Conservation (phyloP, 352 stramenopile species). For the Phytophthora lateralis region DNA sequence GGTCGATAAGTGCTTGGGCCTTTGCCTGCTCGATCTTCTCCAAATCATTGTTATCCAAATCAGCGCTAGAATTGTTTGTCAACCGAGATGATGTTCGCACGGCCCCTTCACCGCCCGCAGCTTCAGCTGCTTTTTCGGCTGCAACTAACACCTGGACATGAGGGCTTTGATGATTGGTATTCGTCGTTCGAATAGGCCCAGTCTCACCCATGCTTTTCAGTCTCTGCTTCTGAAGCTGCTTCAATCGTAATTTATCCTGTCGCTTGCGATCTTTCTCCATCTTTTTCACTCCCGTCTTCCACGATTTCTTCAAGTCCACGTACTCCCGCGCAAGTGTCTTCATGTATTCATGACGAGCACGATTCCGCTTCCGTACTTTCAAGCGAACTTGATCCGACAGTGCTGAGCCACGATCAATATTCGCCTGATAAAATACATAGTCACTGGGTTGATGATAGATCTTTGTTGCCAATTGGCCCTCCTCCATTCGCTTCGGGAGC, state of each 20-base stretch:
- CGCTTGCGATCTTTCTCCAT: constrained; percentile 89
- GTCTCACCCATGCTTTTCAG: constrained; percentile 31
- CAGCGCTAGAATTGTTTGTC: constrained; percentile 86
- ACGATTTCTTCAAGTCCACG: constrained; percentile 79
- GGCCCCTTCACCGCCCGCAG: constrained; percentile 27
- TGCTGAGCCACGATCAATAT: constrained; percentile 56
- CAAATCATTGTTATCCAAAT: constrained; percentile 76
- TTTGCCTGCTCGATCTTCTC: constrained; percentile 87
- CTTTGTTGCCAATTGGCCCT: constrained; percentile 53
- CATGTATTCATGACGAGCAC: constrained; percentile 65
- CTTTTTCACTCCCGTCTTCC: constrained; percentile 86
- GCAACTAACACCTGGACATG: constrained; percentile 46
- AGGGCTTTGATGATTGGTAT: constrained; percentile 47
- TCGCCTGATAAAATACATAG: constrained; percentile 77
- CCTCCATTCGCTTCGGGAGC: constrained; percentile 59
- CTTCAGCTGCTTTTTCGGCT: constrained; percentile 41
- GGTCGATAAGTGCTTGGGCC: constrained; percentile 71
- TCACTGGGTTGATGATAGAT: constrained; percentile 78
- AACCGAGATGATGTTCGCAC: constrained; percentile 83
- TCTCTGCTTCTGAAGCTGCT: constrained; percentile 67
- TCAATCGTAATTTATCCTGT: constrained; percentile 79
- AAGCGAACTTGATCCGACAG: constrained; percentile 61
- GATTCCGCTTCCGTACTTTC: constrained; percentile 73
- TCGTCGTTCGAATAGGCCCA: constrained; percentile 38
- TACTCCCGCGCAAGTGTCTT: constrained; percentile 81